Conservation (phyloP, 306 rosid species). For the Acacia crassicarpa region DNA sequence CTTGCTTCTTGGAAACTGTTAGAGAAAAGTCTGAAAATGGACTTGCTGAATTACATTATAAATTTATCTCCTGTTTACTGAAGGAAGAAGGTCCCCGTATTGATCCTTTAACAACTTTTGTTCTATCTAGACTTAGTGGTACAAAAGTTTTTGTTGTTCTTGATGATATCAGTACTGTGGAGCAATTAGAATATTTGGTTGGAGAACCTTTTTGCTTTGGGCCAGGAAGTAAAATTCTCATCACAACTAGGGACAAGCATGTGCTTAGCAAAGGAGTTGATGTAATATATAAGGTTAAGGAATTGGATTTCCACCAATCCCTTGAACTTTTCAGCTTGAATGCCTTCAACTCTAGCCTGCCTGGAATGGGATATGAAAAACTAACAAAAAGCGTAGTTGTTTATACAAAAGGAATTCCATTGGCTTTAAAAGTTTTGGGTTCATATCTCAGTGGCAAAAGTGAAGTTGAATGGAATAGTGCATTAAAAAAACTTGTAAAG, state of each 20-base stretch:
- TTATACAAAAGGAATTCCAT: slow-evolving; percentile 22
- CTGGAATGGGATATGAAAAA: background rate
- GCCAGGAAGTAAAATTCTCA: background rate
- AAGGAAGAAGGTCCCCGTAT: background rate
- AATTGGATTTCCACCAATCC: background rate
- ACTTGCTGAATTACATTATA: background rate
- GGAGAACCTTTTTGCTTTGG: background rate
- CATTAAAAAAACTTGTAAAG: background rate
- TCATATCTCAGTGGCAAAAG: background rate
- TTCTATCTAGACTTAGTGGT: background rate
- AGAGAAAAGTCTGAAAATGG: background rate
- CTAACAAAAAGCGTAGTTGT: background rate
- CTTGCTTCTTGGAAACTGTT: background rate
- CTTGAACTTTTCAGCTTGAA: background rate
- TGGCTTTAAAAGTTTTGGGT: slow-evolving; percentile 25
- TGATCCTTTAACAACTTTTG: background rate
- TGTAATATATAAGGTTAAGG: background rate
- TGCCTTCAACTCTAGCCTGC: background rate
- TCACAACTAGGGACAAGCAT: background rate
- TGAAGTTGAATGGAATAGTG: slow-evolving; percentile 1
- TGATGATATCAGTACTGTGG: background rate
- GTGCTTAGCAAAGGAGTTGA: background rate
- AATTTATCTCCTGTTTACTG: background rate
- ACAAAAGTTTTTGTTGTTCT: background rate
- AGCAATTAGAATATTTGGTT: background rate